Percentiles rank a stretch among this genome's conserved stretches.
Conservation (phyloP, 768 basidiomycete genomes). For the Candolleomyces aberdarensis region DNA sequence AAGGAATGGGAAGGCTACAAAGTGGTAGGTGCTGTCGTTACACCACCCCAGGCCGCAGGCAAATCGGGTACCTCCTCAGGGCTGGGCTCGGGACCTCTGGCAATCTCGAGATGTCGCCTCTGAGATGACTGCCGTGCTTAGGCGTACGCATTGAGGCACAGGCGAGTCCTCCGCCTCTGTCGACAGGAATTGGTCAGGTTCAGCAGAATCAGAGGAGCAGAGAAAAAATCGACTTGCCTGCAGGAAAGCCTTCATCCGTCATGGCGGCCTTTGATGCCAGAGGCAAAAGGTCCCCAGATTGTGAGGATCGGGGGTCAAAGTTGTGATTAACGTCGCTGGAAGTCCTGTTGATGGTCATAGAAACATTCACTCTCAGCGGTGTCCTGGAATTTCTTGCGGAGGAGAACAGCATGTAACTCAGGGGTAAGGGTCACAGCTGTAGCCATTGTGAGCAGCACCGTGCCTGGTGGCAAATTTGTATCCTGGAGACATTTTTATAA, state of each 20-base stretch:
- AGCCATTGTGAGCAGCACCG: too few species aligned
- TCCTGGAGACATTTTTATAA: too few species aligned
- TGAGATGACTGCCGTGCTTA: neutral
- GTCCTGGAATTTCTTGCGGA: neutral
- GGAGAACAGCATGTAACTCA: neutral
- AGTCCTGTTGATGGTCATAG: neutral
- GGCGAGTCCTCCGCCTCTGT: too few species aligned
- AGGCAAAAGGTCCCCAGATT: neutral
- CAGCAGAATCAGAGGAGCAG: too few species aligned
- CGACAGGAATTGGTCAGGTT: too few species aligned
- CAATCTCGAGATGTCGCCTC: neutral
- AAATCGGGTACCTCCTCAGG: neutral
- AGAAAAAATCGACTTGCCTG: too few species aligned
- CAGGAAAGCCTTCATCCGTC: neutral
- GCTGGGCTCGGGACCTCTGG: neutral
- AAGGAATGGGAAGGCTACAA: neutral
- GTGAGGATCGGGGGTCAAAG: neutral
- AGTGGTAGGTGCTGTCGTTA: neutral
- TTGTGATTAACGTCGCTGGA: neutral
- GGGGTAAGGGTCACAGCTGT: neutral
- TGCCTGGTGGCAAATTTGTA: neutral
- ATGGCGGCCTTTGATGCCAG: neutral
- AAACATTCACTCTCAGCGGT: neutral
- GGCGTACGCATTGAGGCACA: neutral
- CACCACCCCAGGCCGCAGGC: neutral